Evolutionary conservation across 2,329 filamentous ascomycete species (phyloP).

Genomic region (Pestalotiopsis sp.): DNA sequence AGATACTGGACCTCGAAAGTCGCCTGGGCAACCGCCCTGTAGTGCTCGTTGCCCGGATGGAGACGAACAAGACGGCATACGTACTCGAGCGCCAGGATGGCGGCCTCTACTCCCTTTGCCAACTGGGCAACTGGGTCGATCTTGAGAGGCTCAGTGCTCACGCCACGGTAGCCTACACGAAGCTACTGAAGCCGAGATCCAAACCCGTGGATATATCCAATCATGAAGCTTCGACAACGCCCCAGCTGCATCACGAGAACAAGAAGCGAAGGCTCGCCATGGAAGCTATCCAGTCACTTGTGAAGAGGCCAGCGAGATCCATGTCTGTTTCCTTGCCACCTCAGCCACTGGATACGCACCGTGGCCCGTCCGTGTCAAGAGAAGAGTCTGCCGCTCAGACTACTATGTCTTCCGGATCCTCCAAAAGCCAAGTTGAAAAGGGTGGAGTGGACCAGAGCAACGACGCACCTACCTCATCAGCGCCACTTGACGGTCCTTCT

Average conservation of each 20-base stretch:
- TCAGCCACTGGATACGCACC: constrained; percentile 17
- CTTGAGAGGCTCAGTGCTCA: constrained; percentile 53
- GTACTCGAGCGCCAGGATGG: constrained; percentile 67
- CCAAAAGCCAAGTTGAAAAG: background rate
- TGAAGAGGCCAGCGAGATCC: constrained; percentile 54
- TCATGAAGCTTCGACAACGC: constrained; percentile 40
- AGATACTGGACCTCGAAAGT: constrained; percentile 65
- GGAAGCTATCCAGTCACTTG: constrained; percentile 64
- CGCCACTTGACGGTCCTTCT: constrained; percentile 23
- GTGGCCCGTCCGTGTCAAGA: constrained; percentile 15
- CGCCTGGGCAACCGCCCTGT: constrained; percentile 57
- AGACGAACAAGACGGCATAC: constrained; percentile 57
- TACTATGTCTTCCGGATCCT: background rate
- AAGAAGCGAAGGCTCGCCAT: constrained; percentile 63
- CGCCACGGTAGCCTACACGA: constrained; percentile 50
- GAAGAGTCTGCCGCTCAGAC: constrained; percentile 18
- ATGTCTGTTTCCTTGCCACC: constrained; percentile 41
- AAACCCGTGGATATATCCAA: constrained; percentile 22
- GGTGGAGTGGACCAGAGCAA: background rate
- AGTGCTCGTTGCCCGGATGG: constrained; percentile 64
- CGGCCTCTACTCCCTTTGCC: constrained; percentile 69
- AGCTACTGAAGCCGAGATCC: constrained; percentile 33
- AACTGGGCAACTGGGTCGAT: constrained; percentile 68
- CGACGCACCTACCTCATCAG: constrained; percentile 13
- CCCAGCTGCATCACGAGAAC: constrained; percentile 49